A percentile compares a stretch with the other conserved stretches of the same genome.
These are phyloP conservation scores for Calvatia gigantea DNA, from an alignment of 768 basidiomycete species.

Conservation along the genomic window DNA sequence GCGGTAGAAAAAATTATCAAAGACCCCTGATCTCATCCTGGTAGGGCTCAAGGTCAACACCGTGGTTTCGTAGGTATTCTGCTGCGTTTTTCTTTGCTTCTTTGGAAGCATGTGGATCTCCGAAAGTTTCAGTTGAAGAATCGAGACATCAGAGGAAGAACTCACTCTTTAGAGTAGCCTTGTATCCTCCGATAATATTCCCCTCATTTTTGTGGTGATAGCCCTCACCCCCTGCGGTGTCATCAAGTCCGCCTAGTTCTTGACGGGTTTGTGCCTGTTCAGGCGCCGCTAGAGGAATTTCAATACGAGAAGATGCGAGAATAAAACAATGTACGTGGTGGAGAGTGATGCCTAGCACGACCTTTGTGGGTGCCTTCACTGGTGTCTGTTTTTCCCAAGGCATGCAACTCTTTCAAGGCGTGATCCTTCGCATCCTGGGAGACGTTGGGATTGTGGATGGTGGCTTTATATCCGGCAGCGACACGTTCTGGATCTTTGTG, in stretches of 20 bases:
- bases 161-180: constrained; percentile 23
- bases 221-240: too few relatives aligned
- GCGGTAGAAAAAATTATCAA: too few relatives aligned
- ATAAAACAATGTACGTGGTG: neutral
- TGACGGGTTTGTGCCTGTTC: too few relatives aligned
- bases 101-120: constrained; percentile 21
- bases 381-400: constrained; percentile 11
- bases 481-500: constrained; percentile 20
- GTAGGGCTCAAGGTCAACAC: neutral
- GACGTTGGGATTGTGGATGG: constrained; percentile 52
- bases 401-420: constrained; percentile 37
- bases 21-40: neutral
- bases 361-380: neutral
- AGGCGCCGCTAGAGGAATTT: too few relatives aligned
- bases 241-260: too few relatives aligned
- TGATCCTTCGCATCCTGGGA: constrained; percentile 47
- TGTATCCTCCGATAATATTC: constrained; percentile 18
- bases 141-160: neutral
- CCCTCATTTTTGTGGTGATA: constrained; percentile 12
- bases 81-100: constrained; percentile 22
- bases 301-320: neutral
- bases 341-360: neutral
- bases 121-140: neutral
- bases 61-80: constrained; percentile 17
- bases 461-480: constrained; percentile 50